phyloP scores from a whole-genome alignment of 169 alveolate genomes.

The Eimeria tenella region DNA sequence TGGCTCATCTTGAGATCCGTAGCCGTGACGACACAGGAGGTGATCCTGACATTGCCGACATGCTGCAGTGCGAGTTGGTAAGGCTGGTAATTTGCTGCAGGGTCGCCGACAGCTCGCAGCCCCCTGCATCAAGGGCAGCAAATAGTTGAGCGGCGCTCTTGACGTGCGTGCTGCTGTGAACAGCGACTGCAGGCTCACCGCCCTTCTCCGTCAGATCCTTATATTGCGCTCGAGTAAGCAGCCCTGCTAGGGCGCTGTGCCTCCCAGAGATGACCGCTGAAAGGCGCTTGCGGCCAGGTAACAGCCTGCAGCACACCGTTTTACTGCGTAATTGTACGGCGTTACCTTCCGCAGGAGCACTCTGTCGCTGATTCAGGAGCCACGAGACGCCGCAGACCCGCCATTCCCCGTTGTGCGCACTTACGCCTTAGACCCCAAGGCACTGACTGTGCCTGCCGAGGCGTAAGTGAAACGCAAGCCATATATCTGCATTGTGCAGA shows the following conservation, averaged over 20 bases:
- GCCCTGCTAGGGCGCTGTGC: background rate
- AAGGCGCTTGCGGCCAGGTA: background rate
- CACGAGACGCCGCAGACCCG: slow-evolving; percentile 54
- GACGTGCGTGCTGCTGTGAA: slow-evolving; percentile 1
- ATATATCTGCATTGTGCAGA: no score
- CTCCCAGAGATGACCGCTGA: background rate
- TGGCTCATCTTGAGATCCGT: slow-evolving; percentile 68
- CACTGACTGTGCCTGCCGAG: slow-evolving; percentile 37
- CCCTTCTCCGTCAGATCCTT: slow-evolving; percentile 51
- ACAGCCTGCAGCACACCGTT: background rate
- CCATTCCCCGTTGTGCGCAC: slow-evolving; percentile 68
- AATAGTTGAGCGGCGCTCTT: no score
- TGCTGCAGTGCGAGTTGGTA: slow-evolving; percentile 70
- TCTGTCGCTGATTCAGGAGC: slow-evolving; percentile 55
- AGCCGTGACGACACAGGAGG: slow-evolving; percentile 25
- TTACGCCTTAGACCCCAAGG: slow-evolving; percentile 72
- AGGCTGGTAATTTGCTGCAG: slow-evolving; percentile 31
- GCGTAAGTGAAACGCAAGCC: background rate
- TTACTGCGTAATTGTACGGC: background rate
- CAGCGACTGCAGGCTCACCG: slow-evolving; percentile 71
- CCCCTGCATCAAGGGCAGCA: background rate
- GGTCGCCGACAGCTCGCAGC: slow-evolving; percentile 13
- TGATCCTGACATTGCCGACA: slow-evolving; percentile 68
- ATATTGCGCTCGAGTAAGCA: slow-evolving; percentile 53
- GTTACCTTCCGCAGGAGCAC: slow-evolving; percentile 61